Evolutionary conservation across 2,329 filamentous ascomycete species (phyloP), one percentile per base, ranked within the genome.

Genomic region (Ophiobolus disseminans): DNA sequence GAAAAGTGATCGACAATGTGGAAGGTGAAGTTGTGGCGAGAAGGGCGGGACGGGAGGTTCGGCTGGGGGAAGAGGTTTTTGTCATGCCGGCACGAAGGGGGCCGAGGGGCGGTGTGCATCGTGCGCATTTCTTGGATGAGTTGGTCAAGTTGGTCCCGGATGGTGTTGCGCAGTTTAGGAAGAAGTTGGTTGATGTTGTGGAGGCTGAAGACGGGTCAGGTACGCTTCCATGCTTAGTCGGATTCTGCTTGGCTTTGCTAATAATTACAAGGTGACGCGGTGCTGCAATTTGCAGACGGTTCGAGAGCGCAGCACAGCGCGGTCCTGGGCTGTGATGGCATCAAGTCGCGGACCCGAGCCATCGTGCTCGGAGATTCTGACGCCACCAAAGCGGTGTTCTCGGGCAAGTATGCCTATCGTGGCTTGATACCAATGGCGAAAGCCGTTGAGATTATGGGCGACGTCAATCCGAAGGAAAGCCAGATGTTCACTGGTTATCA

Each of bases 271-370:
- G 46, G 55, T 5, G 57, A 68, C 28, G 66, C 72, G 1, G 40
- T 63, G 0, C 39, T 77, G 22, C 62, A 65, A 6, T 78, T 83
- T 46, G 56, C 66, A 1, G 80, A 83, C 62, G 78, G 78, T 0
- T 74, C 68, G 0, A 69, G 60, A 0, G 78, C 72, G 1, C 60
- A 72, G 20, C 78, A 79, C 22, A 74, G 73, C 50, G 74, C 76
- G 1, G 80, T 85, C 0, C 75, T 88, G 46, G 85, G 82, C 4
- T 86, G 83, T 62, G 86, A 88, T 66, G 86, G 86, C 0, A 85
- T 88, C 60, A 84, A 84, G 62, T 84, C 82, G 0, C 73, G 75
- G 3, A 75, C 81, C 2, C 75, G 86, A 6, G 64, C 78, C 22
- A 64, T 82, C 11, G 66, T 88, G 4, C 71, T 86, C 2, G 82